Conservation (phyloP, 2,329 filamentous ascomycete genomes). For the Ceratocystis destructans region DNA sequence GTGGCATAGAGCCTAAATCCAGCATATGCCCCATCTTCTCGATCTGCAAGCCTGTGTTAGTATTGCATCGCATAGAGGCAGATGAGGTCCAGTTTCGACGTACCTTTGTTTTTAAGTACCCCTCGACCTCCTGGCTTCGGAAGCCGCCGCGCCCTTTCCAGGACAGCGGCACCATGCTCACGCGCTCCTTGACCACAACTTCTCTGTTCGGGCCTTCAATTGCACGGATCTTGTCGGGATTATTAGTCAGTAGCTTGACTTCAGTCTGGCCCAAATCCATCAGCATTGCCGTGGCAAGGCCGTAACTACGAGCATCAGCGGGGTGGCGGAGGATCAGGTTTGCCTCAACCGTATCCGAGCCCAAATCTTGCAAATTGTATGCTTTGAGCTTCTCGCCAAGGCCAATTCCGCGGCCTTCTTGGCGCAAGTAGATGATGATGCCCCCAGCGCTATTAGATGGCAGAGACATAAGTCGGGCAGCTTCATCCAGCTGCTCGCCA, state of each 20-base stretch:
- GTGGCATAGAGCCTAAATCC: slow-evolving; percentile 33
- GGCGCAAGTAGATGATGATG: slow-evolving; percentile 87
- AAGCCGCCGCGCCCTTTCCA: slow-evolving; percentile 83
- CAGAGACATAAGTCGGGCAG: slow-evolving; percentile 79
- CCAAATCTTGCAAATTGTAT: slow-evolving; percentile 93
- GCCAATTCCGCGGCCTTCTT: slow-evolving; percentile 92
- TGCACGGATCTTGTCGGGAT: slow-evolving; percentile 89
- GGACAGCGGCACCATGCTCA: slow-evolving; percentile 88
- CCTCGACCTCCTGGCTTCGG: slow-evolving; percentile 75
- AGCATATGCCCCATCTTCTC: slow-evolving; percentile 80
- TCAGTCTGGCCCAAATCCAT: slow-evolving; percentile 68
- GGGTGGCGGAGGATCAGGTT: slow-evolving; percentile 84
- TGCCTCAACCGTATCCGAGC: slow-evolving; percentile 94
- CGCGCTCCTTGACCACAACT: slow-evolving; percentile 72
- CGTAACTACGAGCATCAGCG: slow-evolving; percentile 87
- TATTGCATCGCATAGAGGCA: background rate
- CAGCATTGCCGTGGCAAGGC: slow-evolving; percentile 90
- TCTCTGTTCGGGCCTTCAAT: slow-evolving; percentile 86
- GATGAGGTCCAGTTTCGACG: slow-evolving; percentile 24
- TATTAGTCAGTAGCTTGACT: slow-evolving; percentile 81
- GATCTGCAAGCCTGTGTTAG: slow-evolving; percentile 40
- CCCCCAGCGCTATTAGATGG: slow-evolving; percentile 53
- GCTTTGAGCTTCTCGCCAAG: slow-evolving; percentile 93
- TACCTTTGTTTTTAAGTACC: slow-evolving; percentile 90
- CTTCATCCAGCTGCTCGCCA: slow-evolving; percentile 93